Evolutionary conservation across 306 rosid genomes (phyloP), one percentile per base, ranked within the genome.

Genomic region (Castanea crenata): DNA sequence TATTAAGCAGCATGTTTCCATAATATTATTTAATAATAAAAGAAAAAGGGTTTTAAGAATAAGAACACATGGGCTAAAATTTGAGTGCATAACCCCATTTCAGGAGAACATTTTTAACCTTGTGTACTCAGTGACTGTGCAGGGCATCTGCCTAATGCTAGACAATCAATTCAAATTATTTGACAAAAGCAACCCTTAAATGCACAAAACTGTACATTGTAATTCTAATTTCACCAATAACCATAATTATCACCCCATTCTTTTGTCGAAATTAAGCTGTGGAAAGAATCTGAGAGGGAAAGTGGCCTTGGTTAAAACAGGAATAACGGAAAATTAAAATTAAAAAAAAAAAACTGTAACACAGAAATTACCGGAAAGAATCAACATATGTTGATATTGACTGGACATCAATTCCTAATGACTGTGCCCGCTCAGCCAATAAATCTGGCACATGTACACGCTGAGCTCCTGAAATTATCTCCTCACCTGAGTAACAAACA

Each of bases 391-490:
- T 25, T 52, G 92, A 84, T 59, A 96, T 90, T 27, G 99, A 89
- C 62, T 77, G 80, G 3, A 91, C 91, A 1, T 93, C 99, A 75
- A 93, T 91, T 63, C 97, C 98, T 1, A 90, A 86, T 25, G 97
- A 91, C 14, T 69, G 86, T 8, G 98, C 99, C 64, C 97, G 96
- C 64, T 93, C 79, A 20, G 86, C 84, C 81, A 96, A 79, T n/a
- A 93, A 77, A 23, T 93, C 98, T 10, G 96, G 90, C 23, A 82
- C 87, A 34, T 96, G 98, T 23, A 96, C 46, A 87, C 99, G 99
- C 83, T 96, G 98, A 18, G 92, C 98, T 56, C 99, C 99, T 1
- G 99, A 96, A 85, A 96, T 96, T 6, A 96, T 96, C 80, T 96
- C 99, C 89, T 96, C 99, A 20, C 99, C 99, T 93, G 49, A 35